Evolutionary conservation across 1,284 basidiomycete genomes (phyloP).

Genomic region (Rhodotorula mucilaginosa): DNA sequence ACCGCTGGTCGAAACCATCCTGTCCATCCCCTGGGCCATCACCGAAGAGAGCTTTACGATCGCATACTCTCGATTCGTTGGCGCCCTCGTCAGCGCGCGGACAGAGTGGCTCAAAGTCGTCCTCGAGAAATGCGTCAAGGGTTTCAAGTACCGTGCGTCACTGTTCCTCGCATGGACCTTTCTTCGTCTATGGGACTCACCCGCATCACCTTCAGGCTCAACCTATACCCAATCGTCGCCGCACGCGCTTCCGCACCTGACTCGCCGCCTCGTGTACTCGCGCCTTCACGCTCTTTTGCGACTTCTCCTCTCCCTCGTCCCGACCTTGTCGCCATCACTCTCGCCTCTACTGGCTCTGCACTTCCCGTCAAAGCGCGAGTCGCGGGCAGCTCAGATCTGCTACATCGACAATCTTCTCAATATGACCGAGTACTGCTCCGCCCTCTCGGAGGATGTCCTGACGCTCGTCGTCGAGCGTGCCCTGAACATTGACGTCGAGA

Average conservation of each 20-base stretch:
- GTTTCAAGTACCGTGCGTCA: constrained; percentile 82
- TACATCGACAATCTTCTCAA: constrained; percentile 88
- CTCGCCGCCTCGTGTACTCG: constrained; percentile 78
- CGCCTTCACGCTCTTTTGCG: constrained; percentile 80
- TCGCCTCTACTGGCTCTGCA: constrained; percentile 76
- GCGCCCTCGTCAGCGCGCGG: constrained; percentile 87
- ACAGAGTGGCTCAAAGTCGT: constrained; percentile 87
- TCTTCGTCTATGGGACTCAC: too few relatives aligned
- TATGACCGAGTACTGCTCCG: constrained; percentile 84
- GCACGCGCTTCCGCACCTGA: constrained; percentile 57
- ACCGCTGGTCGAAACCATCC: constrained; percentile 80
- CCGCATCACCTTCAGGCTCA: constrained; percentile 19
- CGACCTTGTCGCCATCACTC: constrained; percentile 79
- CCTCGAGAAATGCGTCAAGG: constrained; percentile 74
- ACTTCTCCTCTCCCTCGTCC: constrained; percentile 82
- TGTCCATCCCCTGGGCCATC: constrained; percentile 86
- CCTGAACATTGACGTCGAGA: constrained; percentile 95
- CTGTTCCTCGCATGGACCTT: neutral
- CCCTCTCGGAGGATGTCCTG: constrained; percentile 79
- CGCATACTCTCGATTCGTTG: constrained; percentile 81
- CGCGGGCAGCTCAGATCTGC: constrained; percentile 73
- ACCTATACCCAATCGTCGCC: constrained; percentile 33
- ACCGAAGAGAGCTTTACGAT: constrained; percentile 79
- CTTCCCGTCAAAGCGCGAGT: constrained; percentile 92
- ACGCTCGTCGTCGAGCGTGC: constrained; percentile 84